A percentile compares a stretch with the other conserved stretches of the same genome.
Evolutionary conservation across 2,329 filamentous ascomycete genomes (phyloP).

Genomic region (Aspergillus sclerotialis): DNA sequence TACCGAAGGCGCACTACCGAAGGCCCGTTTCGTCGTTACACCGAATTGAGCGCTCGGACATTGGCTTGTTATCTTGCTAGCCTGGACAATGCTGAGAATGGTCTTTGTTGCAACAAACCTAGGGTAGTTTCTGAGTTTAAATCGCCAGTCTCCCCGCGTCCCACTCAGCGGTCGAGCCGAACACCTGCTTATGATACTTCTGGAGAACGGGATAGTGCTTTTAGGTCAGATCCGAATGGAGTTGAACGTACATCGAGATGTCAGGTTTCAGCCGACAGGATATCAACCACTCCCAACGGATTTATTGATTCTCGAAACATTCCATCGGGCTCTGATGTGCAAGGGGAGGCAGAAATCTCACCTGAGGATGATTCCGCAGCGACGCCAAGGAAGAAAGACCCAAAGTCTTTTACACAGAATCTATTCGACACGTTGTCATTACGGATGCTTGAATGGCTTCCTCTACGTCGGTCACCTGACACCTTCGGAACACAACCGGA

Average conservation of each 20-base stretch:
- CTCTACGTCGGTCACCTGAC: constrained; percentile 27
- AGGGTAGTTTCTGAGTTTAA: constrained; percentile 20
- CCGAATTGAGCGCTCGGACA: constrained; percentile 71
- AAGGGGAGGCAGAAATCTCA: constrained; percentile 7
- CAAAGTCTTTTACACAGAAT: constrained; percentile 56
- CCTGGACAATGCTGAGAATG: constrained; percentile 66
- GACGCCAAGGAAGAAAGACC: constrained; percentile 42
- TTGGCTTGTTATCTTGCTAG: constrained; percentile 74
- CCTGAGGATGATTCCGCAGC: constrained; percentile 15
- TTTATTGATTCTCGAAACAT: too few relatives aligned
- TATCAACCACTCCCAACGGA: too few relatives aligned
- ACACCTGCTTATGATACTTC: constrained; percentile 11
- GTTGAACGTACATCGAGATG: too few relatives aligned
- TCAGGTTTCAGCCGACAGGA: too few relatives aligned
- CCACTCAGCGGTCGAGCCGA: constrained; percentile 26
- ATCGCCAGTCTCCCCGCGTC: constrained; percentile 17
- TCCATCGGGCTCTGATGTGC: constrained; percentile 2
- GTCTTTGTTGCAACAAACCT: constrained; percentile 54
- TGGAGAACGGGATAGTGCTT: background rate
- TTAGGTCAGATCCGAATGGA: background rate
- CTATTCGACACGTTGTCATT: constrained; percentile 44
- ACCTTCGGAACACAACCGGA: constrained; percentile 11
- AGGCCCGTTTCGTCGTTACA: constrained; percentile 70
- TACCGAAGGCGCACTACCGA: constrained; percentile 63
- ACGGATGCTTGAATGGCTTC: constrained; percentile 41